Conservation (phyloP, 2,329 filamentous ascomycete genomes). For the Fusarium abutilonis region DNA sequence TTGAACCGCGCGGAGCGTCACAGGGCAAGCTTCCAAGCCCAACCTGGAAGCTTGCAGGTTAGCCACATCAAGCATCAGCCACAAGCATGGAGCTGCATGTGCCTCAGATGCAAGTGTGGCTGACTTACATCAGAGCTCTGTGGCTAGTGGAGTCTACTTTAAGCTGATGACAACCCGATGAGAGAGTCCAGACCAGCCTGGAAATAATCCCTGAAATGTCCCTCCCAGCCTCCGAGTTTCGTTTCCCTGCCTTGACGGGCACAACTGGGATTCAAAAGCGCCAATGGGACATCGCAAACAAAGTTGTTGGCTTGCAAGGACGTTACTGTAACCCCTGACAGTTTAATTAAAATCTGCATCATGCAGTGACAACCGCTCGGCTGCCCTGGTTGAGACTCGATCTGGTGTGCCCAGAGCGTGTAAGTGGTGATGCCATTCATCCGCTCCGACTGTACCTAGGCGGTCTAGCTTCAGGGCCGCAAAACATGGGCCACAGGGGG, state of each 20-base stretch:
- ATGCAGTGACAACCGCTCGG: slow-evolving; percentile 27
- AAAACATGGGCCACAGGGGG: slow-evolving; percentile 21
- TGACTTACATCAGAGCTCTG: slow-evolving; percentile 4
- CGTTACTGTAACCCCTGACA: slow-evolving; percentile 24
- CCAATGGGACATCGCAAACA: slow-evolving; percentile 30
- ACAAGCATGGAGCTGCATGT: slow-evolving; percentile 11
- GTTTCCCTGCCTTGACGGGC: slow-evolving; percentile 25
- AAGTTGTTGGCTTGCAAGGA: slow-evolving; percentile 14
- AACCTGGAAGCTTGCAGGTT: slow-evolving; percentile 29
- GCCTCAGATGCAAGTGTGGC: background rate
- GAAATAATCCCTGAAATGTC: slow-evolving; percentile 29
- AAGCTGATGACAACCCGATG: slow-evolving; percentile 19
- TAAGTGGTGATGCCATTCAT: slow-evolving; percentile 37
- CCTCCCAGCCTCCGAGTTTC: slow-evolving; percentile 42
- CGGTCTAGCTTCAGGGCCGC: slow-evolving; percentile 37
- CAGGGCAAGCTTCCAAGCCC: slow-evolving; percentile 36
- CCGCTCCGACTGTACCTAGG: slow-evolving; percentile 16
- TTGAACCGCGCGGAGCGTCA: slow-evolving; percentile 43
- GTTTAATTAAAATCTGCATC: slow-evolving; percentile 40
- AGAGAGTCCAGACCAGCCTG: slow-evolving; percentile 19
- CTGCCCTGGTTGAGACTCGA: slow-evolving; percentile 23
- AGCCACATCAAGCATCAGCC: slow-evolving; percentile 35
- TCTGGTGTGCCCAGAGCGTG: background rate
- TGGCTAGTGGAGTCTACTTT: background rate
- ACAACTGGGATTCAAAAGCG: slow-evolving; percentile 13